Base-by-base conservation (phyloP, 257 asterid species). In the Apocynum venetum region DNA sequence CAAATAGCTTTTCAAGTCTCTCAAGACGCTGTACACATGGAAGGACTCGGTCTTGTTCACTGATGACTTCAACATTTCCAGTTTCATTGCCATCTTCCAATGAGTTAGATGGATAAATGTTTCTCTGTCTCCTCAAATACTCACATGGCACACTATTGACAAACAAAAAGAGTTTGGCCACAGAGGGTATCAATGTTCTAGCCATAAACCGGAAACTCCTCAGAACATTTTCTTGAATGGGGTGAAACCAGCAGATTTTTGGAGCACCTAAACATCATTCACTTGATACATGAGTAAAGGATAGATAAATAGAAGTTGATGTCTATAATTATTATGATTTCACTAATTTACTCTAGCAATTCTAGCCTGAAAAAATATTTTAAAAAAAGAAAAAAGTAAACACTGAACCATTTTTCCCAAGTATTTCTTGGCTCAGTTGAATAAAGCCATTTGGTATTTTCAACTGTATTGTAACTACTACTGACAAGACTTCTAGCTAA, bases 21-120 rank as follows among this genome's bases (percentile, higher is more conserved):
- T 90, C 87, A 74, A 95, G 96, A 60, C 97, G 96, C 78, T 88
- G 83, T 80, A 87, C 83, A 81, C 97, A 93, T 49, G 96, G 93
- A 67, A 76, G 84, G 69, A 85, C 83, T 85, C 55, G 84, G 66
- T 87, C 83, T 76, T 84, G 89, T 78, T 75, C 82, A 70, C 67
- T 68, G 75, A 77, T 74, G 48, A 86, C 80, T 80, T 70, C 85
- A 43, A 76, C 80, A 79, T 53, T 63, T 60, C 76, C 79, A 36
- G 82, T 72, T 53, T 82, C 79, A 72, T 71, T 67, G 44, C 71
- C 87, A 59, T 80, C 85, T 59, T 77, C 85, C 83, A 86, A 72
- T 49, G 76, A 53, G 80, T 75, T 83, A 72, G 92, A 83, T 46
- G 88, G 84, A 81, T 74, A 71, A 63, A 77, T 78, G 76, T 77